Base-by-base conservation (phyloP, 139 green algal species). In the Chlamydomonas sp. region DNA sequence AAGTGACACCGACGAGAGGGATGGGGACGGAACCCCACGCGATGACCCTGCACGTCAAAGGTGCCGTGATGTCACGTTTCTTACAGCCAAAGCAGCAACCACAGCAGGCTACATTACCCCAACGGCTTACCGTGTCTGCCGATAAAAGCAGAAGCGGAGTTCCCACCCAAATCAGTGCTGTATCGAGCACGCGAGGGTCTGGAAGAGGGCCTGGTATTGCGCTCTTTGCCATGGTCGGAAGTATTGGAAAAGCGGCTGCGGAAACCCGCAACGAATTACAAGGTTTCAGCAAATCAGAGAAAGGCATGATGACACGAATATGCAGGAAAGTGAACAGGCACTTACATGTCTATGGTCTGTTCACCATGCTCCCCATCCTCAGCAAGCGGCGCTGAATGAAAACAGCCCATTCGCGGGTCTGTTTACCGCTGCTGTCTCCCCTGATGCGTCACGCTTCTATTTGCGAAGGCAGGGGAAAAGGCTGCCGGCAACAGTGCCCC, bases 281-380 rank as follows among this genome's bases (percentile, higher is more conserved):
- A 49, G 31, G 31, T 49, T 49, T 49, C 31, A 49, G 31, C 31
- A 49, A 49, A 49, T 49, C 31, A 49, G 31, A 49, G 31, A 49
- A 49, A 49, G 31, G 0, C 31, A 49, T 49, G 31, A 49, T 49
- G 31, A 0, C 31, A 49, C 31, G 31, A 49, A 49, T 49, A 49
- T 49, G 31, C 31, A 49, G 31, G 31, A 49, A 49, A 49, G 31
- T 49, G 31, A 49, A 49, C 69, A 75, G 69, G 10, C 20, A 5
- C 84, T 88, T n/a, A 88, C 84, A 88, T 88, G 58, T 83, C 75
- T 57, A 88, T 88, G 57, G 63, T 64, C 84, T 83, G 75, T 75
- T 88, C 84, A 0, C 49, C 75, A 10, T 83, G 57, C 8, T 87
- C 83, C 2, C 62, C n/a, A 1, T 80, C 60, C 62, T 88, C 83